These are phyloP conservation scores for Neofusicoccum umdonicola DNA, from an alignment of 2,329 filamentous ascomycete genomes.

Conservation along the genomic window DNA sequence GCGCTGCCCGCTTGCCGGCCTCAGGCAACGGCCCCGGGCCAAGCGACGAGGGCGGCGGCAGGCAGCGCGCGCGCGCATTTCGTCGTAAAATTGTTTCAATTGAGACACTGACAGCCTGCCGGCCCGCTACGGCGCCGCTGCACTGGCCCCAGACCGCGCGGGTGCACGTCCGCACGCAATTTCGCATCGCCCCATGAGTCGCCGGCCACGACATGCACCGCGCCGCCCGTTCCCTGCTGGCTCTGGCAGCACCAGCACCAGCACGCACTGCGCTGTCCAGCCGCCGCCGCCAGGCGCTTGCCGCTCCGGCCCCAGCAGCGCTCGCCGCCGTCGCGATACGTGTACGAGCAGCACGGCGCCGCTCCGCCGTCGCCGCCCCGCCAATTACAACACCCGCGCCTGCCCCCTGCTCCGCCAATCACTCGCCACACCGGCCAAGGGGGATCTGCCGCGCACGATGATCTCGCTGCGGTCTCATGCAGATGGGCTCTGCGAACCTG, in stretches of 20 bases:
- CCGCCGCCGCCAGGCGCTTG: not conserved
- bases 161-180: slow-evolving; percentile 10
- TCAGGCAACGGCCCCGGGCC: not conserved
- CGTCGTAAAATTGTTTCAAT: not conserved
- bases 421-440: slow-evolving; percentile 9
- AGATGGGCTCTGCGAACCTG: not conserved
- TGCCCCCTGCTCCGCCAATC: slow-evolving; percentile 14
- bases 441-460: slow-evolving; percentile 13
- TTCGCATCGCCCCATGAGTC: slow-evolving; percentile 9
- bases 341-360: not conserved
- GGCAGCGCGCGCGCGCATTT: not conserved
- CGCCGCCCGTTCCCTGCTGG: not conserved
- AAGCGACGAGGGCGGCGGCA: not conserved
- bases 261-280: not conserved
- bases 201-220: slow-evolving; percentile 4
- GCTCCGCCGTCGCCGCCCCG: not conserved
- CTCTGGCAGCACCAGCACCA: not conserved
- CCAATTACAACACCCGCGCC: not conserved
- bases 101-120: not conserved
- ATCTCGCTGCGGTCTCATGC: slow-evolving; percentile 9
- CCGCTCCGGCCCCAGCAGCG: not conserved
- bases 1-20: not conserved
- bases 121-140: slow-evolving; percentile 2
- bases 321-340: not conserved
- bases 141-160: not conserved